Percentiles rank a stretch among this genome's conserved stretches.
These are phyloP conservation scores for Penicillium griseofulvum DNA, from an alignment of 2,329 filamentous ascomycete species.

Conservation along the genomic window DNA sequence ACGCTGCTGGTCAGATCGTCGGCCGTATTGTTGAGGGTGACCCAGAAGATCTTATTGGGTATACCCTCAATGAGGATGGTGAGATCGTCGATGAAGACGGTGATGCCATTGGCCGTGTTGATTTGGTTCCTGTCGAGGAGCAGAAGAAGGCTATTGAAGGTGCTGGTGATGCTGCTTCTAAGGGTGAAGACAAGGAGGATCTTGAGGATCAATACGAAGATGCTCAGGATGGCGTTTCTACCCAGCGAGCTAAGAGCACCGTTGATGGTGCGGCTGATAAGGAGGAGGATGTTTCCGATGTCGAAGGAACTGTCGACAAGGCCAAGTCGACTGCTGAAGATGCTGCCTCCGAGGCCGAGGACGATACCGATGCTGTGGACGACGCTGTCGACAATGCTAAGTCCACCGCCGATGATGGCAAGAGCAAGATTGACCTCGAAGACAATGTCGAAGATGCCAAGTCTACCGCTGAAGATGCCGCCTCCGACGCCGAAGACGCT, in stretches of 20 bases:
- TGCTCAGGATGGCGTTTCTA: conserved; percentile 39
- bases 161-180: conserved; percentile 48
- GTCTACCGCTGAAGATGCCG: not conserved
- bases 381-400: not conserved
- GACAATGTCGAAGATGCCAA: not conserved
- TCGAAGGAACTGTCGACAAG: conserved; percentile 48
- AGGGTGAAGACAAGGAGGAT: conserved; percentile 49
- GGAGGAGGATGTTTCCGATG: conserved; percentile 7
- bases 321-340: conserved; percentile 47
- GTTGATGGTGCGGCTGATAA: conserved; percentile 22
- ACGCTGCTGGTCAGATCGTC: conserved; percentile 41
- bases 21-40: conserved; percentile 44
- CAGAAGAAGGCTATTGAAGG: conserved; percentile 31
- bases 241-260: conserved; percentile 8
- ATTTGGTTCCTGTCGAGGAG: conserved; percentile 29
- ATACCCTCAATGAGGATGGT: conserved; percentile 41
- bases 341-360: not conserved
- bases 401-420: not conserved
- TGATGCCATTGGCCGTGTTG: conserved; percentile 37
- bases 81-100: conserved; percentile 43
- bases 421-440: not conserved
- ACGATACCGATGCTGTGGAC: not conserved
- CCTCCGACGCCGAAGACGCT: not conserved
- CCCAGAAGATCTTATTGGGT: conserved; percentile 40
- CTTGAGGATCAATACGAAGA: conserved; percentile 41